Evolutionary conservation across 2,329 filamentous ascomycete species (phyloP).

Genomic region (Phyllosticta citrichinensis): DNA sequence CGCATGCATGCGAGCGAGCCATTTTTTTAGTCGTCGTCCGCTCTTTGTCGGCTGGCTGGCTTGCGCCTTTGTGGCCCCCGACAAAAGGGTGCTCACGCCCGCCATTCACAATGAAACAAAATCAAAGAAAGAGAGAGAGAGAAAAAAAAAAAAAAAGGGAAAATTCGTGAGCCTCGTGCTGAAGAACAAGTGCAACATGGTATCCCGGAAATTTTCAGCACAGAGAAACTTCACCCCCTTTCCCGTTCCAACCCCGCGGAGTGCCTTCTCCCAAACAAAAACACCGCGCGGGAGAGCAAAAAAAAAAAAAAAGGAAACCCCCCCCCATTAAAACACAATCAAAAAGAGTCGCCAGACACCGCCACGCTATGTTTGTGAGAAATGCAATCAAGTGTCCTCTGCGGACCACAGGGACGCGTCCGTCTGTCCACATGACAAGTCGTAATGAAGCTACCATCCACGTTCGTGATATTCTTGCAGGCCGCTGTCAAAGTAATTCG

Average conservation of each 20-base stretch:
- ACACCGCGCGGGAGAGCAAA: not conserved
- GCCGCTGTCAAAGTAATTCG: slow-evolving; percentile 70
- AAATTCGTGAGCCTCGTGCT: slow-evolving; percentile 28
- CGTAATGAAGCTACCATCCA: slow-evolving; percentile 55
- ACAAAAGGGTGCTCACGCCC: slow-evolving; percentile 3
- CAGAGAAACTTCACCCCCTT: slow-evolving; percentile 12
- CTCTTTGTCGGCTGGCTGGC: too few species aligned
- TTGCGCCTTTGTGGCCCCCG: too few species aligned
- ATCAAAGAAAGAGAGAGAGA: not conserved
- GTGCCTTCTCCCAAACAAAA: not conserved
- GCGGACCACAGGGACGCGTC: too few species aligned
- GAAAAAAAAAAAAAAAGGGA: slow-evolving; percentile 19
- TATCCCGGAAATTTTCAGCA: slow-evolving; percentile 26
- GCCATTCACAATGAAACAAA: slow-evolving; percentile 14
- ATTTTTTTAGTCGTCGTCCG: too few species aligned
- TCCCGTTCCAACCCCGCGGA: not conserved
- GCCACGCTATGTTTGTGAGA: slow-evolving; percentile 11
- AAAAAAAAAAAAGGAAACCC: too few species aligned
- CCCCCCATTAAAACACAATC: not conserved
- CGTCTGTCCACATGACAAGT: not conserved
- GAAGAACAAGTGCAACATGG: slow-evolving; percentile 18
- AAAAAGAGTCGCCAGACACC: slow-evolving; percentile 5
- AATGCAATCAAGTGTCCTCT: slow-evolving; percentile 8
- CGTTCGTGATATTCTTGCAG: slow-evolving; percentile 77
- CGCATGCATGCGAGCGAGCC: too few species aligned